phyloP scores from a whole-genome alignment of 768 basidiomycete genomes.

The Lentinula sp. region DNA sequence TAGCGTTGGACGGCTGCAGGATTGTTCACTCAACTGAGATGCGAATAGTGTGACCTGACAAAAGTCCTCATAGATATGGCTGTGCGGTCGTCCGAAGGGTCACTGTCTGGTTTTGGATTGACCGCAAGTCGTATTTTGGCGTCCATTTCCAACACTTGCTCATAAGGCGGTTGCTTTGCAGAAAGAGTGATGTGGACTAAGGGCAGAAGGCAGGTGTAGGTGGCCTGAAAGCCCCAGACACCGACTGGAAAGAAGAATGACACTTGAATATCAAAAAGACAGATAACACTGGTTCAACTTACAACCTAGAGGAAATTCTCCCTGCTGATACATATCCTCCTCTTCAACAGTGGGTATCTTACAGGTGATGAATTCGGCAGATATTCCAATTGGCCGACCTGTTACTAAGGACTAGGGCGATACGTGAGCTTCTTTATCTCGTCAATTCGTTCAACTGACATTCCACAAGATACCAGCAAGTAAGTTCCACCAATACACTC shows the following conservation, averaged over 20 bases:
- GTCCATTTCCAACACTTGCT: conserved; percentile 42
- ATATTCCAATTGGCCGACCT: conserved; percentile 41
- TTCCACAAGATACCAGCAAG: conserved; percentile 44
- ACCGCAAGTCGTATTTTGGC: conserved; percentile 36
- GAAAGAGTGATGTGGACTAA: conserved; percentile 33
- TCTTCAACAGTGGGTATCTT: conserved; percentile 39
- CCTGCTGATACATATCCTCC: conserved; percentile 34
- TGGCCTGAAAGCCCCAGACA: conserved; percentile 38
- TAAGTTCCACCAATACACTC: conserved; percentile 52
- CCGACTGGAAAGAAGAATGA: conserved; percentile 28
- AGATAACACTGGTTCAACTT: conserved; percentile 12
- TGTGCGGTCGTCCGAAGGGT: conserved; percentile 19
- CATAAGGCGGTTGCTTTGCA: conserved; percentile 38
- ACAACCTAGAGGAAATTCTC: conserved; percentile 40
- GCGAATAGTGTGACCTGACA: conserved; percentile 37
- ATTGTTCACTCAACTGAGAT: conserved; percentile 25
- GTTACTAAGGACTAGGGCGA: conserved; percentile 33
- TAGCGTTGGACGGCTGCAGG: background rate
- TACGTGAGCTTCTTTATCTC: background rate
- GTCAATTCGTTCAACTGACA: conserved; percentile 21
- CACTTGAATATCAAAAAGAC: background rate
- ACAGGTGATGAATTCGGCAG: conserved; percentile 38
- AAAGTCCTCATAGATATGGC: conserved; percentile 35
- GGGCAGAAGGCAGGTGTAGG: conserved; percentile 34
- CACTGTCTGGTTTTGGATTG: conserved; percentile 17